These are phyloP conservation scores for Pestalotiopsis sp. DNA, from an alignment of 2,329 filamentous ascomycete species.

Conservation along the genomic window DNA sequence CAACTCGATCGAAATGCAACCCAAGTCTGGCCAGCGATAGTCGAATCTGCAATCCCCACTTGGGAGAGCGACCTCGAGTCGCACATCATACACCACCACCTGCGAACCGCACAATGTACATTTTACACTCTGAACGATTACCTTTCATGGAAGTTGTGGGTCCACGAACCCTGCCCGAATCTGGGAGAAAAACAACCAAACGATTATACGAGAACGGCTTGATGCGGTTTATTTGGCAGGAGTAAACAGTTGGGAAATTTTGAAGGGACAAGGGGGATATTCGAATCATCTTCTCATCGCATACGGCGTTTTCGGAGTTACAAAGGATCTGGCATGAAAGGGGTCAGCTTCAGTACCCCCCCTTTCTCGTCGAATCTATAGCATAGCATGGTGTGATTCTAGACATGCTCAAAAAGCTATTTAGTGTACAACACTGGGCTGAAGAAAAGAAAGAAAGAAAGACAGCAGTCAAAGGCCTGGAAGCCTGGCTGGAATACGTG, in stretches of 20 bases:
- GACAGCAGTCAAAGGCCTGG: background rate
- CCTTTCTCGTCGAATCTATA: background rate
- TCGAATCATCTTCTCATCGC: slow-evolving; percentile 10
- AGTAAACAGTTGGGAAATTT: slow-evolving; percentile 12
- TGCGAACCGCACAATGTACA: slow-evolving; percentile 8
- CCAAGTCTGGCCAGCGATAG: slow-evolving; percentile 36
- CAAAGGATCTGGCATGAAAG: slow-evolving; percentile 4
- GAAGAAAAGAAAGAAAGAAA: background rate
- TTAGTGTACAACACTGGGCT: background rate
- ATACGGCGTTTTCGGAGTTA: slow-evolving; percentile 12
- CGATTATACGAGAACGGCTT: slow-evolving; percentile 8
- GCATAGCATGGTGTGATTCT: slow-evolving; percentile 10
- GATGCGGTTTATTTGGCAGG: slow-evolving; percentile 9
- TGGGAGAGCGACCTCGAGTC: background rate
- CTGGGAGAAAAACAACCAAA: background rate
- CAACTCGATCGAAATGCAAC: slow-evolving; percentile 54
- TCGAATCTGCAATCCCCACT: background rate
- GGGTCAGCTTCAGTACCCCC: background rate
- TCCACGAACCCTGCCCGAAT: background rate
- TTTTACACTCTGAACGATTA: slow-evolving; percentile 7
- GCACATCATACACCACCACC: background rate
- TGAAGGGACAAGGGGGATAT: slow-evolving; percentile 5
- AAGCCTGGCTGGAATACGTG: background rate
- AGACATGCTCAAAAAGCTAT: slow-evolving; percentile 6
- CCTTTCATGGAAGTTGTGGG: background rate